Conservation (phyloP, 1,284 basidiomycete genomes). For the Phellinidium pouzarii region DNA sequence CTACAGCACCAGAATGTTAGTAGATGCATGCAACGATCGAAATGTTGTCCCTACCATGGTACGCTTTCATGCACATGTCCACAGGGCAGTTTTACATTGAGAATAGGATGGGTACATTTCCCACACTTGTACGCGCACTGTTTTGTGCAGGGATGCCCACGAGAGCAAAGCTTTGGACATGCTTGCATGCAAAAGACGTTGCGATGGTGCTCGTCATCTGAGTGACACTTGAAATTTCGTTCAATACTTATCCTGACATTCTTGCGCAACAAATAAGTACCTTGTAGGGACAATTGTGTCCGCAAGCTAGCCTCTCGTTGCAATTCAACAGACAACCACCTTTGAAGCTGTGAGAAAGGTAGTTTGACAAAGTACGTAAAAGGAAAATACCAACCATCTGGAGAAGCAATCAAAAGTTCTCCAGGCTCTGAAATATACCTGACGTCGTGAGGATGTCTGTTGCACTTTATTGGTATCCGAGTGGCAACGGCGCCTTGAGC, state of each 20-base stretch:
- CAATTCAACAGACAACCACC: slow-evolving; percentile 62
- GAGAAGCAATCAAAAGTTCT: slow-evolving; percentile 44
- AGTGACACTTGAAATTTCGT: slow-evolving; percentile 48
- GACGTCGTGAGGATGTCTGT: slow-evolving; percentile 43
- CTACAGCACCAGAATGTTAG: slow-evolving; percentile 30
- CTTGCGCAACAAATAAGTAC: slow-evolving; percentile 27
- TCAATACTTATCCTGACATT: not conserved
- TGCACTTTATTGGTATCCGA: slow-evolving; percentile 52
- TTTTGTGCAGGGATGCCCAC: slow-evolving; percentile 55
- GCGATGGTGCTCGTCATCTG: slow-evolving; percentile 51
- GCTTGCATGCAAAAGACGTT: slow-evolving; percentile 42
- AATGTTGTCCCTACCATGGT: slow-evolving; percentile 44
- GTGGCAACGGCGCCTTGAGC: slow-evolving; percentile 39
- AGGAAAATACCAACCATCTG: slow-evolving; percentile 40
- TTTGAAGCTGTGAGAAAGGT: slow-evolving; percentile 21
- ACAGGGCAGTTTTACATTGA: slow-evolving; percentile 52
- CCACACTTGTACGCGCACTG: slow-evolving; percentile 51
- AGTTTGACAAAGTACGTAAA: not conserved
- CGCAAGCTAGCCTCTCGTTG: slow-evolving; percentile 53
- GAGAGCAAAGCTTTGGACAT: slow-evolving; percentile 47
- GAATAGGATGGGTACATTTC: slow-evolving; percentile 44
- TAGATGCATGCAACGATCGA: not conserved
- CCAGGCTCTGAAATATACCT: slow-evolving; percentile 45
- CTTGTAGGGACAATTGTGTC: slow-evolving; percentile 61
- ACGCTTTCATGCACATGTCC: slow-evolving; percentile 46